A percentile compares a stretch with the other conserved stretches of the same genome.
Conservation (phyloP, 805 yeast species). For the Candida patagonica region DNA sequence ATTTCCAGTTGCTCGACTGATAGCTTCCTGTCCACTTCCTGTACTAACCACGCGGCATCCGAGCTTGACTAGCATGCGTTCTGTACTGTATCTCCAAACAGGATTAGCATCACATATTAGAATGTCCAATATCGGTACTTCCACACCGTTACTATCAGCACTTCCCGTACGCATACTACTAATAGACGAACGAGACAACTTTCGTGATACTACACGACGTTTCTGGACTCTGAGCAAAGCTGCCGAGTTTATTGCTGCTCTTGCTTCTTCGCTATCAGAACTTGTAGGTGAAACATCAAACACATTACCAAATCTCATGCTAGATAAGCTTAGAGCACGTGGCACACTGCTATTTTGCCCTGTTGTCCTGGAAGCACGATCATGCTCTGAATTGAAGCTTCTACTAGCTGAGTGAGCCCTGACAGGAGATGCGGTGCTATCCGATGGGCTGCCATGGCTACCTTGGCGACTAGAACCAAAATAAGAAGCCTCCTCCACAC, state of each 20-base stretch:
- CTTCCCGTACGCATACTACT: slow-evolving; percentile 2
- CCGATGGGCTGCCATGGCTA: background rate
- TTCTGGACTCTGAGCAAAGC: slow-evolving; percentile 38
- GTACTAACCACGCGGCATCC: slow-evolving; percentile 79
- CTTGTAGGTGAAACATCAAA: slow-evolving; percentile 36
- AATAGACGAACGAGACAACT: slow-evolving; percentile 17
- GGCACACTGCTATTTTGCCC: too few relatives aligned
- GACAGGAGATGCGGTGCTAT: background rate
- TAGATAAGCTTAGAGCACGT: slow-evolving; percentile 14
- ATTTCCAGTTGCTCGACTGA: slow-evolving; percentile 71
- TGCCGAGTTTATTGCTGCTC: slow-evolving; percentile 22
- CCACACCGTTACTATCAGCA: slow-evolving; percentile 5
- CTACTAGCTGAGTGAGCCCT: slow-evolving; percentile 5
- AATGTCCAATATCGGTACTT: slow-evolving; percentile 42
- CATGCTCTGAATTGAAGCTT: slow-evolving; percentile 4
- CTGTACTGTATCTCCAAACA: slow-evolving; percentile 59
- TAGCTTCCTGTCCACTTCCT: slow-evolving; percentile 70
- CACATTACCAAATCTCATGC: slow-evolving; percentile 6
- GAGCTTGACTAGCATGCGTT: slow-evolving; percentile 50
- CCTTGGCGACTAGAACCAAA: background rate
- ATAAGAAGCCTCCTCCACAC: background rate
- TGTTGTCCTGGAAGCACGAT: slow-evolving; percentile 1
- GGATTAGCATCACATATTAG: slow-evolving; percentile 84
- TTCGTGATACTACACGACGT: slow-evolving; percentile 44
- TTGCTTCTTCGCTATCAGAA: slow-evolving; percentile 58